Evolutionary conservation across 1,284 basidiomycete species (phyloP).

Genomic region (Rhodofomes roseus): DNA sequence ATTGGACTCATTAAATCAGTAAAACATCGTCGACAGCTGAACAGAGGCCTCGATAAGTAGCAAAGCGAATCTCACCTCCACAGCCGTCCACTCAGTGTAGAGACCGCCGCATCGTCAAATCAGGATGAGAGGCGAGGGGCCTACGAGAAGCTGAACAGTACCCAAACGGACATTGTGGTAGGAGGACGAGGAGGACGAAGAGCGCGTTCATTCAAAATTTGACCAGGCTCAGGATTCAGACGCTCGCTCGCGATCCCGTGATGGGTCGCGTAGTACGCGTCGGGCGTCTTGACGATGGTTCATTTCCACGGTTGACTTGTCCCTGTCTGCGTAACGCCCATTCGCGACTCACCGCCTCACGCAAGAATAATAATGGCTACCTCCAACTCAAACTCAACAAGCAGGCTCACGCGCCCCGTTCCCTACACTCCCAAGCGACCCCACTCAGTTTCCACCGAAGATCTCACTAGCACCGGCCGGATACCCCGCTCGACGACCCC

Average conservation of each 20-base stretch:
- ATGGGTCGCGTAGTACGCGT: slow-evolving; percentile 15
- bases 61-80: slow-evolving; percentile 2
- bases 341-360: slow-evolving; percentile 1
- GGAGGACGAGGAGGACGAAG: neutral
- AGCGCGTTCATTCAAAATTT: slow-evolving; percentile 2
- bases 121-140: too few species aligned
- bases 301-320: slow-evolving; percentile 21
- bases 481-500: slow-evolving; percentile 31
- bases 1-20: slow-evolving; percentile 30
- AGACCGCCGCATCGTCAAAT: too few species aligned
- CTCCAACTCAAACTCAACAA: slow-evolving; percentile 15
- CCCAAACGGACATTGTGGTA: too few species aligned
- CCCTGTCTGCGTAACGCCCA: neutral
- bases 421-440: slow-evolving; percentile 56
- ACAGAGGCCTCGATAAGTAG: neutral
- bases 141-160: too few species aligned
- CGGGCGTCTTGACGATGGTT: neutral
- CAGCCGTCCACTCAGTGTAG: too few species aligned
- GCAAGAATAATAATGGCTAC: slow-evolving; percentile 12
- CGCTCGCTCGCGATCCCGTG: slow-evolving; percentile 18
- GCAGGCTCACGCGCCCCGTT: slow-evolving; percentile 25
- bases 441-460: slow-evolving; percentile 34
- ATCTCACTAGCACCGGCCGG: slow-evolving; percentile 12
- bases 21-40: slow-evolving; percentile 20
- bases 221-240: neutral